A percentile compares a stretch with the other conserved stretches of the same genome.
Evolutionary conservation across 371 early-diverging fungal species (phyloP).

Genomic region (Haplosporangium sp.): DNA sequence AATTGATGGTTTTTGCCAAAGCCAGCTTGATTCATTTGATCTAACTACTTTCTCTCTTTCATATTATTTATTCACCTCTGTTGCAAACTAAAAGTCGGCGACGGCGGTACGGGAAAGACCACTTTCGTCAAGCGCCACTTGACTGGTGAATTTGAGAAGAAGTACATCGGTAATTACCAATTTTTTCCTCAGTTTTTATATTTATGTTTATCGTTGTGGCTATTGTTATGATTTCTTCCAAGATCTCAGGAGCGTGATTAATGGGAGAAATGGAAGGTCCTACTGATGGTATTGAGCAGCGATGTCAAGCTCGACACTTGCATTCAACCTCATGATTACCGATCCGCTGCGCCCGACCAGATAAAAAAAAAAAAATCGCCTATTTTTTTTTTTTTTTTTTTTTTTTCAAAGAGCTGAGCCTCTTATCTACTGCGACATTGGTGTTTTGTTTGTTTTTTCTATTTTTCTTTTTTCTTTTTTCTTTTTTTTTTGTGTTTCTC

Average conservation of each 20-base stretch:
- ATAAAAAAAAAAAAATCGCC: not conserved
- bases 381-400: not conserved
- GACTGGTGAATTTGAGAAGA: conserved; percentile 99
- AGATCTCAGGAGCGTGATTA: not conserved
- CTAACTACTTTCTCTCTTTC: conserved; percentile 4
- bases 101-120: conserved; percentile 99
- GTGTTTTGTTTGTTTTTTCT: no score
- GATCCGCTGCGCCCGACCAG: conserved; percentile 1
- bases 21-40: not conserved
- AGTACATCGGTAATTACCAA: conserved; percentile 92
- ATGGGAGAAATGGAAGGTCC: not conserved
- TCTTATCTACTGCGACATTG: no score
- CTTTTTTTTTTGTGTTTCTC: not conserved
- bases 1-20: not conserved
- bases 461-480: not conserved
- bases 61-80: not conserved
- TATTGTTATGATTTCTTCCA: not conserved
- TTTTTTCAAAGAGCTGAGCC: no score
- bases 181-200: not conserved
- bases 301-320: not conserved
- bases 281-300: not conserved
- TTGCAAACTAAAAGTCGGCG: conserved; percentile 85
- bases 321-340: not conserved
- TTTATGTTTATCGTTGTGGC: not conserved
- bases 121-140: conserved; percentile 99